Evolutionary conservation across 2,329 filamentous ascomycete genomes (phyloP).

Genomic region (Coniochaeta prunicola): DNA sequence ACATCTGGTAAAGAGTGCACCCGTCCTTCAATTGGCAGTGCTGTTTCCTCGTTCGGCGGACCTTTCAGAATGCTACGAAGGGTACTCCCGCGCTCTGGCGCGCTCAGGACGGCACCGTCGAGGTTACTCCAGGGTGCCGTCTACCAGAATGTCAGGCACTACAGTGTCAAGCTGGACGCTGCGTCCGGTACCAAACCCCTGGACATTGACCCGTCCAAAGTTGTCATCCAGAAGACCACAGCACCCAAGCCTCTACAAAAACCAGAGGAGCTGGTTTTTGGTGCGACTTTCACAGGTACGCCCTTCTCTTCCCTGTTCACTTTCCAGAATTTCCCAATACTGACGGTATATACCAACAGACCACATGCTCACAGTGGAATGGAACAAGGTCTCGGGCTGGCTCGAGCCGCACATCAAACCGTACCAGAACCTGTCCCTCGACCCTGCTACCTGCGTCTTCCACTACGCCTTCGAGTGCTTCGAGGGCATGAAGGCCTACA

Average conservation of each 20-base stretch:
- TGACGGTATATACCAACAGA: constrained; percentile 43
- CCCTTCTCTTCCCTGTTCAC: background rate
- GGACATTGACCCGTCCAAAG: constrained; percentile 69
- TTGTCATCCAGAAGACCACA: constrained; percentile 66
- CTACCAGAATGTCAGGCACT: constrained; percentile 31
- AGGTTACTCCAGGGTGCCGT: constrained; percentile 21
- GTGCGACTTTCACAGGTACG: constrained; percentile 79
- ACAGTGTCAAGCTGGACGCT: constrained; percentile 46
- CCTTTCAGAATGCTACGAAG: constrained; percentile 35
- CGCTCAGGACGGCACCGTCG: constrained; percentile 22
- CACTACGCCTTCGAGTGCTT: constrained; percentile 99
- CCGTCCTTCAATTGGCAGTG: constrained; percentile 1
- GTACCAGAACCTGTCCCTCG: constrained; percentile 94
- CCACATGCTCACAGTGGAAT: constrained; percentile 95
- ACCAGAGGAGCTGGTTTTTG: constrained; percentile 81
- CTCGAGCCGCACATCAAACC: constrained; percentile 74
- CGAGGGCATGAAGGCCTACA: constrained; percentile 99
- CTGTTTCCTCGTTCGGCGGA: background rate
- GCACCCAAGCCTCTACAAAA: constrained; percentile 68
- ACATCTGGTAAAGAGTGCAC: background rate
- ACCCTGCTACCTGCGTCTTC: constrained; percentile 93
- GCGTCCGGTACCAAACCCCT: constrained; percentile 47
- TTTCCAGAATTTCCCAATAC: background rate
- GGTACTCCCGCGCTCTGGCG: constrained; percentile 32
- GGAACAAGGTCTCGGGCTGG: constrained; percentile 84